Evolutionary conservation across 2,329 filamentous ascomycete genomes (phyloP).

Genomic region (Sclerotinia subarctica): DNA sequence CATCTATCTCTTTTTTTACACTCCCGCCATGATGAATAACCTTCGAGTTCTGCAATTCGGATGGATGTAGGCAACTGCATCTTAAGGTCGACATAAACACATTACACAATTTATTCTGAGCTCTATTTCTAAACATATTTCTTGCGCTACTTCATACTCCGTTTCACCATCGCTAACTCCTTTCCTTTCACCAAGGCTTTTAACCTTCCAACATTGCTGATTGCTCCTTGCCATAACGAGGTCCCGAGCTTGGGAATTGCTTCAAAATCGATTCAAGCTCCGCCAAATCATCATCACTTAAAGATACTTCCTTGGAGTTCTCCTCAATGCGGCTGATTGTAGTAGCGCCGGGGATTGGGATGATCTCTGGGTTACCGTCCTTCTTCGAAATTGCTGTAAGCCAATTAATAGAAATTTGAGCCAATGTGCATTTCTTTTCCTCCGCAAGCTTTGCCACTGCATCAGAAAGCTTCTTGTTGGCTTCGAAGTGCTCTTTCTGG

Average conservation of each 20-base stretch:
- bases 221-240: slow-evolving; percentile 43
- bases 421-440: slow-evolving; percentile 57
- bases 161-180: neutral
- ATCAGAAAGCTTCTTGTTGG: slow-evolving; percentile 60
- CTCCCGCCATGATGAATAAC: slow-evolving; percentile 31
- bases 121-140: neutral
- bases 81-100: slow-evolving; percentile 34
- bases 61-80: slow-evolving; percentile 26
- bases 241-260: slow-evolving; percentile 48
- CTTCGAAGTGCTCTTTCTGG: slow-evolving; percentile 57
- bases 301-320: slow-evolving; percentile 52
- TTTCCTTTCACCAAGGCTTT: neutral
- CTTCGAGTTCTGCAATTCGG: slow-evolving; percentile 38
- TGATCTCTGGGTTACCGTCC: slow-evolving; percentile 43
- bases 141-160: neutral
- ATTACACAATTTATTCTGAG: slow-evolving; percentile 32
- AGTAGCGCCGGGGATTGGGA: slow-evolving; percentile 66
- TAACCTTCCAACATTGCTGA: neutral
- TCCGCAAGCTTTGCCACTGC: slow-evolving; percentile 56
- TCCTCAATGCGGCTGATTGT: slow-evolving; percentile 55
- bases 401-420: slow-evolving; percentile 66
- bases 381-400: slow-evolving; percentile 33
- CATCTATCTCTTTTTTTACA: neutral
- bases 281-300: slow-evolving; percentile 50
- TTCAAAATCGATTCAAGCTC: slow-evolving; percentile 50